Evolutionary conservation across 2,329 filamentous ascomycete genomes (phyloP).

Genomic region (Beauveria scarabaeidicola): DNA sequence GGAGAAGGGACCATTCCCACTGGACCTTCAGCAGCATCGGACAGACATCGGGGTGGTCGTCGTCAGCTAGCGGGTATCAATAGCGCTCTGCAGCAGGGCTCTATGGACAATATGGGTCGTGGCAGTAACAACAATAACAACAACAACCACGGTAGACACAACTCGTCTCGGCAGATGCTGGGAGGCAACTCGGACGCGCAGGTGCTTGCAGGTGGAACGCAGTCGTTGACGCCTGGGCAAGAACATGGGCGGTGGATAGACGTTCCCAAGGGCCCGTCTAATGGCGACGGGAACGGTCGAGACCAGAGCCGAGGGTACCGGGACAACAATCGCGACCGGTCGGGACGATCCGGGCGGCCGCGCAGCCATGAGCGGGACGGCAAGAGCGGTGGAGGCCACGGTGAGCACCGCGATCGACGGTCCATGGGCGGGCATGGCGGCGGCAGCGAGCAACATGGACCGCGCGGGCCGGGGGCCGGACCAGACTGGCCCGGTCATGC

Average conservation of each 20-base stretch:
- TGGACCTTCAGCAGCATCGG: conserved; percentile 27
- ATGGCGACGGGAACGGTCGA: conserved; percentile 22
- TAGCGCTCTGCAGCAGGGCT: conserved; percentile 44
- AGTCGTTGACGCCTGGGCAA: conserved; percentile 36
- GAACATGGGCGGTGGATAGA: conserved; percentile 34
- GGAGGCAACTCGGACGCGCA: conserved; percentile 46
- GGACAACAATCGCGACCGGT: conserved; percentile 34
- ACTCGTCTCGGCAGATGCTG: conserved; percentile 33
- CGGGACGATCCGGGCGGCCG: conserved; percentile 33
- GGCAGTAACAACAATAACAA: not conserved
- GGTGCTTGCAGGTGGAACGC: conserved; percentile 46
- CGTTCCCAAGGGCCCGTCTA: conserved; percentile 23
- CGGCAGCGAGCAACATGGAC: conserved; percentile 20
- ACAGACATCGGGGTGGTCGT: conserved; percentile 34
- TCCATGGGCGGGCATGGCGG: conserved; percentile 25
- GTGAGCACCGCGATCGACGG: conserved; percentile 37
- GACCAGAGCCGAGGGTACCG: conserved; percentile 36
- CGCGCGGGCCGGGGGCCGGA: conserved; percentile 15
- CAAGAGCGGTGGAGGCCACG: conserved; percentile 34
- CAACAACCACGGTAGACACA: conserved; percentile 18
- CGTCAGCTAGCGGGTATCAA: conserved; percentile 54
- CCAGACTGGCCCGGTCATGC: conserved; percentile 10
- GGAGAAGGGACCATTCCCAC: conserved; percentile 26
- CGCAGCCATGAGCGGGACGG: conserved; percentile 41
- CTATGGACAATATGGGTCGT: conserved; percentile 26